These are phyloP conservation scores for Cutaneotrichosporon dermatis DNA, from an alignment of 1,284 basidiomycete genomes.

Conservation along the genomic window DNA sequence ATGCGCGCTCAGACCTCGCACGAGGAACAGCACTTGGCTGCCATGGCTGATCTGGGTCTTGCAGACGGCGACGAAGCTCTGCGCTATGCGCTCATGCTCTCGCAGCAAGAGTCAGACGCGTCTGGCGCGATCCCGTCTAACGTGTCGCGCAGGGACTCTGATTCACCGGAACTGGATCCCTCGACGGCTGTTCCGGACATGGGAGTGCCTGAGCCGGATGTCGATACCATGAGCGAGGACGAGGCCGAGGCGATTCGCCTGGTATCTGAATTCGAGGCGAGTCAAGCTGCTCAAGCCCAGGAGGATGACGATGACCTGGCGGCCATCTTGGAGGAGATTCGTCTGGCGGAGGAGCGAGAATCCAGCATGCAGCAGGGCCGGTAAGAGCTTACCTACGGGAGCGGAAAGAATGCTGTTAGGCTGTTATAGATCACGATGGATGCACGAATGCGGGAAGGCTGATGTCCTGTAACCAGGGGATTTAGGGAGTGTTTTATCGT, in stretches of 20 bases:
- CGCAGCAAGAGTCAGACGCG: constrained; percentile 26
- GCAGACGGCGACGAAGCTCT: constrained; percentile 39
- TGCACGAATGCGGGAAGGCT: too few relatives aligned
- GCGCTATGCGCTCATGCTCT: constrained; percentile 41
- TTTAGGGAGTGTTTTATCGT: too few relatives aligned
- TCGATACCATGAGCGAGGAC: constrained; percentile 9
- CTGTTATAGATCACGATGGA: too few relatives aligned
- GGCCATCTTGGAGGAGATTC: constrained; percentile 33
- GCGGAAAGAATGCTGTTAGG: neutral
- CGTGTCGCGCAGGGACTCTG: neutral
- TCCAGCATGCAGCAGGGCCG: too few relatives aligned
- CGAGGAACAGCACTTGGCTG: constrained; percentile 23
- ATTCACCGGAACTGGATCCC: neutral
- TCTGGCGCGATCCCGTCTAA: neutral
- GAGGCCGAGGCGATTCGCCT: constrained; percentile 16
- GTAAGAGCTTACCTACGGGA: neutral
- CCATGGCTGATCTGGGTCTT: constrained; percentile 35
- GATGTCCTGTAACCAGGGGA: too few relatives aligned
- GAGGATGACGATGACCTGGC: constrained; percentile 29
- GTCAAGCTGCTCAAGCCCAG: constrained; percentile 2
- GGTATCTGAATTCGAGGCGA: constrained; percentile 11
- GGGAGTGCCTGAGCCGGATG: neutral
- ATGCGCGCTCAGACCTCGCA: constrained; percentile 16
- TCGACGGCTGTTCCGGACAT: neutral
- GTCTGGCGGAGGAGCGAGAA: constrained; percentile 21